Percentiles rank a stretch among this genome's conserved stretches.
Evolutionary conservation across 75 land plant genomes (phyloP).

Genomic region (Cupressus sempervirens): DNA sequence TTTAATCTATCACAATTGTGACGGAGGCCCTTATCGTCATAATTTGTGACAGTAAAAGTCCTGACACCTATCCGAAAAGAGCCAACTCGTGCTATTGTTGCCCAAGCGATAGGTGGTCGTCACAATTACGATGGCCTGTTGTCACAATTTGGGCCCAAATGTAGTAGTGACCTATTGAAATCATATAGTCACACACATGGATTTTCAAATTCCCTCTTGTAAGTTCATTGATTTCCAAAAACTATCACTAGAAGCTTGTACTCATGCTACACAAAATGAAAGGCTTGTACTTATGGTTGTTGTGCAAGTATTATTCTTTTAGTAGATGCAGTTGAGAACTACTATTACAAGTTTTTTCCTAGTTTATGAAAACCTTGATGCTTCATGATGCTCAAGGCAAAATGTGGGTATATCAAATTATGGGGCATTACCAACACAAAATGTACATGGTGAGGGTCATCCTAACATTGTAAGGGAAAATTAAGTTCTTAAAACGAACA

Average conservation of each 20-base stretch:
- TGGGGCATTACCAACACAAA: background rate
- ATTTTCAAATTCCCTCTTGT: too few species aligned
- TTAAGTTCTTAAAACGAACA: slow-evolving; percentile 37
- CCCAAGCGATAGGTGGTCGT: too few species aligned
- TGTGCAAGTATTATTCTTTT: slow-evolving; percentile 20
- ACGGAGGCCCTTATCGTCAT: too few species aligned
- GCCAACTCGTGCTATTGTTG: too few species aligned
- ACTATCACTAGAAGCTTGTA: slow-evolving; percentile 20
- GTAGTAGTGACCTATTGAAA: too few species aligned
- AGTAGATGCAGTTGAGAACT: slow-evolving; percentile 48
- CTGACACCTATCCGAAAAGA: too few species aligned
- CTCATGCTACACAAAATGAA: slow-evolving; percentile 21
- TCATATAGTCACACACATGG: too few species aligned
- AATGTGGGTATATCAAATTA: slow-evolving; percentile 11
- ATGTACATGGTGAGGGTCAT: slow-evolving; percentile 21
- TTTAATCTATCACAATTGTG: too few species aligned
- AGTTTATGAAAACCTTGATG: slow-evolving; percentile 51
- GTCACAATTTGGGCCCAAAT: too few species aligned
- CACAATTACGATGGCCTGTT: too few species aligned
- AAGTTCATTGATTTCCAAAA: slow-evolving; percentile 19
- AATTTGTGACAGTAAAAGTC: too few species aligned
- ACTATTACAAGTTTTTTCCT: slow-evolving; percentile 72
- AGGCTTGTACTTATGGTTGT: slow-evolving; percentile 18
- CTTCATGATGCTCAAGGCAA: slow-evolving; percentile 16
- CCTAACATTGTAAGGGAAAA: slow-evolving; percentile 39